Base-by-base conservation (phyloP, 768 basidiomycete species). In the Panellus pusillus region DNA sequence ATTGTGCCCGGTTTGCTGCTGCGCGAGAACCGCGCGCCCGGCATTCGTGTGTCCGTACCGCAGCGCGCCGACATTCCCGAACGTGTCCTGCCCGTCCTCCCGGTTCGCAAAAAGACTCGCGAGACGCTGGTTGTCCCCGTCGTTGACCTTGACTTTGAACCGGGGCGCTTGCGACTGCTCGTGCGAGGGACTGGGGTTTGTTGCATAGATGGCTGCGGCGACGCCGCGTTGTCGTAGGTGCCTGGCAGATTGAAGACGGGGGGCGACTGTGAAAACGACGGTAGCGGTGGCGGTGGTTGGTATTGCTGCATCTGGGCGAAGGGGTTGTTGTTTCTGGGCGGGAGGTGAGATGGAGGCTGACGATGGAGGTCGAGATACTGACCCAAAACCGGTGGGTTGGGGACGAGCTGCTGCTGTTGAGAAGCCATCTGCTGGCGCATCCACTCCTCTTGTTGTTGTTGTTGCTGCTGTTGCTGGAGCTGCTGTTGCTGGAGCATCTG, bases 21-120 rank as follows among this genome's bases (percentile, higher is more conserved):
- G 80, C 11, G 64, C 57, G 18, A 75, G 60, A 31, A 82, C 35
- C 7, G 61, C 47, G 28, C 74, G 70, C 9, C 83, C 82, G 15
- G 80, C 83, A 32, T 78, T 74, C 0, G 82, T 80, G 45, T 81
- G 75, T 2, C 84, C 84, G 55, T 83, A 89, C 77, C 94, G 81
- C 57, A 96, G 67, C 47, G 75, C 57, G 17, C 96, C 96, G 29
- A 83, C 63, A 68, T 98, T 99, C 46, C 96, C 96, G 66, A 98
- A 98, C 48, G 96, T 96, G 71, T 99, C 97, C 66, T 89, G 76
- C 1, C 97, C 96, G 62, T 91, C 93, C 52, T 97, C 95, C 46
- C 87, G 79, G 64, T 90, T 91, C 6, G 91, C 95, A 58, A 98
- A 85, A 62, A 98, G 70, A 48, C 70, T 75, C 2, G 95, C 94